These are phyloP conservation scores for Backusella psychrophila DNA, from an alignment of 192 early-diverging fungal species.

Conservation along the genomic window DNA sequence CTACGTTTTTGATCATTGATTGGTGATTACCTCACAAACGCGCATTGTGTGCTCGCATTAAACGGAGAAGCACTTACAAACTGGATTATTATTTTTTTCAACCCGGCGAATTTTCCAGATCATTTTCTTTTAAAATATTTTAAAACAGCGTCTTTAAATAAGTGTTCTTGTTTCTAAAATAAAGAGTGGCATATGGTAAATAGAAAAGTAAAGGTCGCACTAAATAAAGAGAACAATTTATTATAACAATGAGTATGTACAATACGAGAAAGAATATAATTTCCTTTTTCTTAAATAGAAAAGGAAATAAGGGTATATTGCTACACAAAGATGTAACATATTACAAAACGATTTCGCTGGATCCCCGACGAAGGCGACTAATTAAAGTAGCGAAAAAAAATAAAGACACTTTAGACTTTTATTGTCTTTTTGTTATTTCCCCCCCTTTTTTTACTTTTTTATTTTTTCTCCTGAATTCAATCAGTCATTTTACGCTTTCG, in stretches of 20 bases:
- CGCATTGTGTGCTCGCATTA: conserved; percentile 1
- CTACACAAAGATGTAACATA: neutral
- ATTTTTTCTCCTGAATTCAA: neutral
- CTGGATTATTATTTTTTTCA: neutral
- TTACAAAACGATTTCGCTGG: neutral
- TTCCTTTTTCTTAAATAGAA: neutral
- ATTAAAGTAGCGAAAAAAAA: neutral
- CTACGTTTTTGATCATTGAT: neutral
- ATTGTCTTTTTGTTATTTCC: neutral
- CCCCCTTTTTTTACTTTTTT: neutral
- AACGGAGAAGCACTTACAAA: neutral
- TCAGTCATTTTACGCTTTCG: neutral
- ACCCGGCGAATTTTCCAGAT: neutral
- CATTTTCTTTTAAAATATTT: neutral
- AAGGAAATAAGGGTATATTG: neutral
- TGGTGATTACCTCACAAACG: neutral
- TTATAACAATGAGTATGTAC: neutral
- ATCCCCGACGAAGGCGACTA: neutral
- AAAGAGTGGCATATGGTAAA: neutral
- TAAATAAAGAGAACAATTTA: conserved; percentile 4
- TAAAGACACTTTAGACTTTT: conserved; percentile 2
- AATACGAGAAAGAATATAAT: neutral
- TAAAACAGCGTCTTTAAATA: neutral
- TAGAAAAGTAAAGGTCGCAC: neutral
- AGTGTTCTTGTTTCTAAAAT: neutral